Evolutionary conservation across 176 grass and related monocot genomes (phyloP).

Genomic region (Canna indica): DNA sequence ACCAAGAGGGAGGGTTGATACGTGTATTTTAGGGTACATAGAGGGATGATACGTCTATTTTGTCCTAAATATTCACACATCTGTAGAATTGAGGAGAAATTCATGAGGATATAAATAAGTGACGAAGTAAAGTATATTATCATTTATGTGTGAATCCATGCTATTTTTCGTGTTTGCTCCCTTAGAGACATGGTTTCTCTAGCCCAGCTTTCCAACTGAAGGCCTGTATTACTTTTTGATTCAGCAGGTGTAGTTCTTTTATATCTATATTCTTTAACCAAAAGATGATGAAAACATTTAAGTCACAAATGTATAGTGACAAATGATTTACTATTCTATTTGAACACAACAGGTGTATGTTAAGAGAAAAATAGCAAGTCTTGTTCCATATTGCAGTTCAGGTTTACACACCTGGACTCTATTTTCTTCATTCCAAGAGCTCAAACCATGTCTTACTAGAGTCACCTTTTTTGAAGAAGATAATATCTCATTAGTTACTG

Average conservation of each 20-base stretch:
- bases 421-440: constrained; percentile 21
- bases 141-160: too few species aligned
- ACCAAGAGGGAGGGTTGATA: too few species aligned
- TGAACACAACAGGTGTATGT: neutral
- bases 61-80: too few species aligned
- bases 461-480: constrained; percentile 53
- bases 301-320: neutral
- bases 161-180: neutral
- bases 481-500: constrained; percentile 41
- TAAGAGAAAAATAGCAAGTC: neutral
- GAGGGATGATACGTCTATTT: too few species aligned
- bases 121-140: neutral
- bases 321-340: constrained; percentile 51
- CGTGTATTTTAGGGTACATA: too few species aligned
- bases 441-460: constrained; percentile 76
- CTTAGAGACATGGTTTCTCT: neutral
- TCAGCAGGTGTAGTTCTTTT: neutral
- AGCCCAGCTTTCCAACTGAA: neutral
- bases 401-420: neutral
- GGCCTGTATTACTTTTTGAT: neutral
- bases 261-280: neutral
- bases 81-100: too few species aligned
- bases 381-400: neutral
- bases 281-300: constrained; percentile 1
- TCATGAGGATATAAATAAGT: neutral